Evolutionary conservation across 495 filamentous ascomycete species (phyloP).

Genomic region (Hypoxylon cercidicola): DNA sequence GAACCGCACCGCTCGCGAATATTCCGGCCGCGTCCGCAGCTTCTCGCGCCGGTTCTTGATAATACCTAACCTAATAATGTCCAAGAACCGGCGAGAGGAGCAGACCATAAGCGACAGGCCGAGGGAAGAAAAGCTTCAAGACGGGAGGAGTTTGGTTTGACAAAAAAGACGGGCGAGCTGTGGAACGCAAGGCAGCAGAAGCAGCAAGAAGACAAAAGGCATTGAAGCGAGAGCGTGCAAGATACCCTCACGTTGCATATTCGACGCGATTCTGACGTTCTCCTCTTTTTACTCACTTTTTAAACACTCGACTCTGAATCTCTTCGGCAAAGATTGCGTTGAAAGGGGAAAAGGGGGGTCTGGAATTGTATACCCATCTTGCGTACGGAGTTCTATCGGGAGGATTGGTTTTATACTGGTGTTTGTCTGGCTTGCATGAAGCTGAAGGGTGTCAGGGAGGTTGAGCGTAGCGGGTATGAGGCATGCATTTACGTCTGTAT

Average conservation of each 20-base stretch:
- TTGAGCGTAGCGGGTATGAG: background rate
- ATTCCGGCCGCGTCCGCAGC: background rate
- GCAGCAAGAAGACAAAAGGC: background rate
- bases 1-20: conserved; percentile 21
- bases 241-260: no score
- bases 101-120: conserved; percentile 2
- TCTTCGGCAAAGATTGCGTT: background rate
- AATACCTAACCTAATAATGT: background rate
- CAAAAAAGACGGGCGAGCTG: background rate
- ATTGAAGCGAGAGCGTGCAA: no score
- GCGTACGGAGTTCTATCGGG: conserved; percentile 15
- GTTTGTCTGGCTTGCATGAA: conserved; percentile 8
- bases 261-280: no score
- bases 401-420: conserved; percentile 4
- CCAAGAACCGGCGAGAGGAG: background rate
- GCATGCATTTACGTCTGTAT: conserved; percentile 23
- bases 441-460: background rate
- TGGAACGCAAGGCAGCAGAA: background rate
- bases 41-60: background rate
- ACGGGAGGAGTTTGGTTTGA: background rate
- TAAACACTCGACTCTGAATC: background rate
- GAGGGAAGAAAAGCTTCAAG: background rate
- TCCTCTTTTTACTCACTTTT: background rate
- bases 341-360: background rate
- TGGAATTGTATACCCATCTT: conserved; percentile 37